A percentile compares a stretch with the other conserved stretches of the same genome.
These are phyloP conservation scores for Phytophthora palmivora DNA, from an alignment of 352 stramenopile genomes.

Conservation along the genomic window DNA sequence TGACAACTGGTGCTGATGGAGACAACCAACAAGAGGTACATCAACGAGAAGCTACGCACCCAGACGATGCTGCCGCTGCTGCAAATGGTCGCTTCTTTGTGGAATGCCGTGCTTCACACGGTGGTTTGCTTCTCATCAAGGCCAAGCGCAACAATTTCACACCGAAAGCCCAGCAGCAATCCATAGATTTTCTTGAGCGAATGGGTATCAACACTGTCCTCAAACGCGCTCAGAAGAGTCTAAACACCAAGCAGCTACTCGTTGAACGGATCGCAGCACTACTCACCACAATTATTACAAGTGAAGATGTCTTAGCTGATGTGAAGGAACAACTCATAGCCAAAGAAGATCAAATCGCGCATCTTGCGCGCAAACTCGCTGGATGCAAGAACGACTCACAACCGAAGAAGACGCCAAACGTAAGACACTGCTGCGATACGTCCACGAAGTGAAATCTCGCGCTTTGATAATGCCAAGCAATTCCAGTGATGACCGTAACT, in stretches of 20 bases:
- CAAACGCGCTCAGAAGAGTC: conserved; percentile 93
- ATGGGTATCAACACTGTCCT: conserved; percentile 93
- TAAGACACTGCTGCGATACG: conserved; percentile 94
- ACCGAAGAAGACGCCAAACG: conserved; percentile 96
- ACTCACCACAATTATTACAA: conserved; percentile 69
- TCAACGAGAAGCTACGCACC: conserved; percentile 43
- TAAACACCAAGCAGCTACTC: conserved; percentile 93
- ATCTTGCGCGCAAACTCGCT: conserved; percentile 75
- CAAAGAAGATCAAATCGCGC: conserved; percentile 85
- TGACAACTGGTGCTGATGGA: conserved; percentile 22
- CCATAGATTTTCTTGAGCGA: conserved; percentile 91
- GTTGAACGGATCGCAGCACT: conserved; percentile 90
- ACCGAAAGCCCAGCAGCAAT: conserved; percentile 54
- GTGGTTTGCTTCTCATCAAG: conserved; percentile 91
- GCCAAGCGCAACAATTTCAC: conserved; percentile 90
- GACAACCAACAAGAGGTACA: conserved; percentile 32
- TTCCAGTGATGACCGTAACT: conserved; percentile 10
- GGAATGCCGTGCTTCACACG: conserved; percentile 81
- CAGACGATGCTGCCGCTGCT: conserved; percentile 66
- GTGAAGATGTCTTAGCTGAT: conserved; percentile 77
- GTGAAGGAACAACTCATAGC: conserved; percentile 54
- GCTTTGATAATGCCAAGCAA: conserved; percentile 25
- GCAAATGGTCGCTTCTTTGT: conserved; percentile 89
- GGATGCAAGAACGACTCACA: conserved; percentile 87
- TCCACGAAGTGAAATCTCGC: conserved; percentile 93